phyloP scores from a whole-genome alignment of 2,329 filamentous ascomycete genomes.

The Mycosphaerella arachidis region DNA sequence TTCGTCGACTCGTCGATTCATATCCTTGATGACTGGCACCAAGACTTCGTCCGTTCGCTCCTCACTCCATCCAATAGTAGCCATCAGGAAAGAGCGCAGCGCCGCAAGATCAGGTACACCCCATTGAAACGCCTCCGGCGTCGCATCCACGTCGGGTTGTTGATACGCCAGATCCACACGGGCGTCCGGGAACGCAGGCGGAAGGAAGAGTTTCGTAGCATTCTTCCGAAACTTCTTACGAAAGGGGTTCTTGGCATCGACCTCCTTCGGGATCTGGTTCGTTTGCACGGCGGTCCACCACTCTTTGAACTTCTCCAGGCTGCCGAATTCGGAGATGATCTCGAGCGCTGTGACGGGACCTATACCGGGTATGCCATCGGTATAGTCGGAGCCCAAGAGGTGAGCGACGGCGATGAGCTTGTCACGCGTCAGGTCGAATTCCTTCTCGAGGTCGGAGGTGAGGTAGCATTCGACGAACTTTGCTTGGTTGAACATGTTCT shows the following conservation, averaged over 20 bases:
- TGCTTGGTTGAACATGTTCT: conserved; percentile 99
- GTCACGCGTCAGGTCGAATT: conserved; percentile 79
- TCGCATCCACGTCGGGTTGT: conserved; percentile 76
- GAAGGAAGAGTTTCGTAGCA: conserved; percentile 79
- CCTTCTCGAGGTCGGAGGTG: conserved; percentile 74
- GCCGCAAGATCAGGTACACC: conserved; percentile 89
- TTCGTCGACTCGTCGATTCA: conserved; percentile 83
- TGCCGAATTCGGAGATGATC: conserved; percentile 83
- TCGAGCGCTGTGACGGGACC: conserved; percentile 93
- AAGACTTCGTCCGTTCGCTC: conserved; percentile 93
- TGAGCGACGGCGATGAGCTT: conserved; percentile 89
- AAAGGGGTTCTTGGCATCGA: conserved; percentile 58
- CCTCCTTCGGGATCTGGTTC: conserved; percentile 56
- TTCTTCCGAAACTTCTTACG: conserved; percentile 84
- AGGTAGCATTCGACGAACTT: conserved; percentile 98
- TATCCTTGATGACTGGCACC: conserved; percentile 89
- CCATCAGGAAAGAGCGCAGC: conserved; percentile 77
- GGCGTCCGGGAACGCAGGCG: conserved; percentile 69
- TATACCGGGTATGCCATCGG: conserved; percentile 82
- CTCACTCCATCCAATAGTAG: conserved; percentile 85
- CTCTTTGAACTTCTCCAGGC: conserved; percentile 69
- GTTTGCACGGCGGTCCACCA: conserved; percentile 83
- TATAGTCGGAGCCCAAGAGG: conserved; percentile 89
- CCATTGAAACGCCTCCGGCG: conserved; percentile 82
- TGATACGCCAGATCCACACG: conserved; percentile 81